Base-by-base conservation (phyloP, 257 asterid species). In the Gynochthodes officinalis region DNA sequence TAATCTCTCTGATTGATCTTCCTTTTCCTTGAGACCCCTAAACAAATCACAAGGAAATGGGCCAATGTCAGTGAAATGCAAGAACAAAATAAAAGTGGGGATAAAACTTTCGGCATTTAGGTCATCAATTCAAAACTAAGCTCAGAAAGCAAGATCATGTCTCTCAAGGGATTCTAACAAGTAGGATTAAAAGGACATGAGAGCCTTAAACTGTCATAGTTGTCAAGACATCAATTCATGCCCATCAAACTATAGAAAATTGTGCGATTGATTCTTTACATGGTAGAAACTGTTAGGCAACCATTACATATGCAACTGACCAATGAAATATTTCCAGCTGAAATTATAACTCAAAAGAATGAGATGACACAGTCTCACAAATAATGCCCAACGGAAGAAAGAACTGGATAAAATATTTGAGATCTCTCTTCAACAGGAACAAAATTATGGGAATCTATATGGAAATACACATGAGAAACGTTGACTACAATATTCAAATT, bases 21-120 rank as follows among this genome's bases (percentile, higher is more conserved):
- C 66, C 58, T 75, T 79, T 82, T 32, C 54, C 49, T 15, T 91
- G 84, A 75, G 96, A 77, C 64, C 73, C 90, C 98, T 93, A 77
- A 13, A 69, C 19, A 70, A 63, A 59, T 68, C 55, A 59, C 46
- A 44, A 23, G 52, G 62, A 39, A 42, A 68, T 12, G 50, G 2
- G 23, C 46, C 6, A 27, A 9, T 43, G 57, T 44, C 27, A 32
- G 15, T 15, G 33, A 59, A 44, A 66, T 30, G 0, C 25, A 10
- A 46, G 64, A 15, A 67, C 70, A 43, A 32, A 37, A 14, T 65
- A 43, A 40, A 23, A 23, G 25, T 30, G 67, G 52, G 49, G 30
- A 52, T 7, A 7, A 14, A 33, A 12, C 15, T 44, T 59, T 35
- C 18, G 19, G 23, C 28, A 19, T 14, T 62, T 32, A 7, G 66